A percentile compares a stretch with the other conserved stretches of the same genome.
Evolutionary conservation across 2,329 filamentous ascomycete genomes (phyloP).

Genomic region (Knoxdaviesia proteae): DNA sequence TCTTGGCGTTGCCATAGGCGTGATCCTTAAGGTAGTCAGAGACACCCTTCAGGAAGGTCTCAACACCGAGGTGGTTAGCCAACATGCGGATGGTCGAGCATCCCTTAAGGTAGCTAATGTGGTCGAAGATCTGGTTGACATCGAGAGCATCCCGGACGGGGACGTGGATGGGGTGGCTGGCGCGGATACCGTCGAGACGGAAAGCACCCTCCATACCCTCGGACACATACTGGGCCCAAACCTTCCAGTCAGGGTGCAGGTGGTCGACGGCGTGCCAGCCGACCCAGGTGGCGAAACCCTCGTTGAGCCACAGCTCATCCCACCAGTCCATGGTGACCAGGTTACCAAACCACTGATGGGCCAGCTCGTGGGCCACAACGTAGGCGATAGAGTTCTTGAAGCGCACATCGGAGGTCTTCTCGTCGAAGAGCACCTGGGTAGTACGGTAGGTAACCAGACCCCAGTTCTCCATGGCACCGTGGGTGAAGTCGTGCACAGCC

Average conservation of each 20-base stretch:
- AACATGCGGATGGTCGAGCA: slow-evolving; percentile 95
- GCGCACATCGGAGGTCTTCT: slow-evolving; percentile 69
- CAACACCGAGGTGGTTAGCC: slow-evolving; percentile 67
- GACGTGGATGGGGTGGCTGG: slow-evolving; percentile 91
- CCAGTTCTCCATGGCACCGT: slow-evolving; percentile 90
- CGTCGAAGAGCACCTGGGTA: slow-evolving; percentile 89
- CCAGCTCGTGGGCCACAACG: slow-evolving; percentile 93
- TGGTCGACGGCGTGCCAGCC: slow-evolving; percentile 85
- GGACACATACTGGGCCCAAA: slow-evolving; percentile 94
- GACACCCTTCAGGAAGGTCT: slow-evolving; percentile 80
- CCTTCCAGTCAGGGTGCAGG: slow-evolving; percentile 89
- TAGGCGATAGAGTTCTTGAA: slow-evolving; percentile 93
- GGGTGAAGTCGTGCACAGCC: slow-evolving; percentile 79
- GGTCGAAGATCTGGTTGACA: slow-evolving; percentile 94
- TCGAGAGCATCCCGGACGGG: slow-evolving; percentile 84
- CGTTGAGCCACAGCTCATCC: slow-evolving; percentile 85
- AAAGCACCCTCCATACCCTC: slow-evolving; percentile 89
- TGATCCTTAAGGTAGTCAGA: slow-evolving; percentile 75
- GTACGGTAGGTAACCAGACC: slow-evolving; percentile 90
- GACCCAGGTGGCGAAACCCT: slow-evolving; percentile 96
- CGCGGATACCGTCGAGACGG: slow-evolving; percentile 69
- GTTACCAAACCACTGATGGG: slow-evolving; percentile 92
- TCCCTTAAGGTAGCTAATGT: slow-evolving; percentile 91
- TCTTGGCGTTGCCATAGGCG: slow-evolving; percentile 77
- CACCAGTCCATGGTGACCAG: slow-evolving; percentile 95